Percentiles rank a stretch among this genome's conserved stretches.
Evolutionary conservation across 148 eudicot genomes (phyloP).

Genomic region (Cornus kousa): DNA sequence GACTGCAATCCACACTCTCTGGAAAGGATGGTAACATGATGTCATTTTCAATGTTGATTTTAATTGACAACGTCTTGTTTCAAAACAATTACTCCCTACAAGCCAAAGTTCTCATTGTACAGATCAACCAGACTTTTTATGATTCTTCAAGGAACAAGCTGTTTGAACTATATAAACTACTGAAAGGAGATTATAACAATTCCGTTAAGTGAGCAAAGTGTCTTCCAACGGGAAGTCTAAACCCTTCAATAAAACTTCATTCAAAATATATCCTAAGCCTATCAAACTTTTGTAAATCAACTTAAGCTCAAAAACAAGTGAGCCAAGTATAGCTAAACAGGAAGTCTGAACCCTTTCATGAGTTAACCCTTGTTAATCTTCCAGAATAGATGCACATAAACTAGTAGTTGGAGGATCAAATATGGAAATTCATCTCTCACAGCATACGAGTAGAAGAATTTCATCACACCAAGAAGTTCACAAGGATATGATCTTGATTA

Average conservation of each 20-base stretch:
- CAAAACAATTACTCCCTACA: neutral
- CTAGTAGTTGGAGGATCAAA: too few species aligned
- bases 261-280: neutral
- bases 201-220: neutral
- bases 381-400: too few species aligned
- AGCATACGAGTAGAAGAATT: too few species aligned
- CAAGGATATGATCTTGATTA: too few species aligned
- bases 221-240: neutral
- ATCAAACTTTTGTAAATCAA: too few species aligned
- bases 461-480: too few species aligned
- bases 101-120: neutral
- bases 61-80: neutral
- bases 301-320: too few species aligned
- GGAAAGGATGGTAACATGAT: constrained; percentile 18
- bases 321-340: too few species aligned
- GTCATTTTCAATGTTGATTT: neutral
- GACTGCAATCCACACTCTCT: constrained; percentile 83
- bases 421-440: too few species aligned
- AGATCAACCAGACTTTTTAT: neutral
- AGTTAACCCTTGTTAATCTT: too few species aligned
- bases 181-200: neutral
- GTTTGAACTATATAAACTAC: neutral
- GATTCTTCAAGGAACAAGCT: neutral
- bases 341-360: too few species aligned
- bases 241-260: neutral